phyloP scores from a whole-genome alignment of 345 rosid genomes.

The Citrus medica region DNA sequence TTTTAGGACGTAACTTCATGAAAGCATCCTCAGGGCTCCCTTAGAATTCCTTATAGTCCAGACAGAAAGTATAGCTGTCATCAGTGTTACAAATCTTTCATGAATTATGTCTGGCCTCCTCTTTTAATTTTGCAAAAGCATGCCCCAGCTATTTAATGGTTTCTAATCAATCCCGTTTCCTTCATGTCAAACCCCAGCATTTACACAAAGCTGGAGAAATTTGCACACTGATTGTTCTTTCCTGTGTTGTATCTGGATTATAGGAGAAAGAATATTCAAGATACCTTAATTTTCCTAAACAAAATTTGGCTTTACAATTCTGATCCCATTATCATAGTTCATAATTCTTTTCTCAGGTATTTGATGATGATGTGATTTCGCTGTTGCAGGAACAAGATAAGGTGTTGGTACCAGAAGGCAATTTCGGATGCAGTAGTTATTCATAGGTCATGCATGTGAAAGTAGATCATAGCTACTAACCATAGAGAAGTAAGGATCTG shows the following conservation, averaged over 20 bases:
- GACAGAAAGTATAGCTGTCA: background rate
- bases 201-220: background rate
- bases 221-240: background rate
- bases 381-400: conserved; percentile 48
- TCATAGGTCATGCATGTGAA: conserved; percentile 49
- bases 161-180: background rate
- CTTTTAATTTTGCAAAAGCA: background rate
- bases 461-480: conserved; percentile 12
- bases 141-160: background rate
- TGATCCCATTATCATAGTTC: background rate
- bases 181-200: background rate
- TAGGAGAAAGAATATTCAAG: background rate
- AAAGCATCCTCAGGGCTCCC: background rate
- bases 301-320: background rate
- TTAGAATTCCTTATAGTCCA: background rate
- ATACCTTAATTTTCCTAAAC: background rate
- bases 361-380: conserved; percentile 4
- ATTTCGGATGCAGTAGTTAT: conserved; percentile 39
- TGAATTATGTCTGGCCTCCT: background rate
- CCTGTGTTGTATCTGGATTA: background rate
- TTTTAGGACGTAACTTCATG: background rate
- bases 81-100: background rate
- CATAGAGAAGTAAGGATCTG: background rate
- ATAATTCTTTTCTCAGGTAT: background rate
- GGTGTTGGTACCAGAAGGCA: conserved; percentile 37